Conservation (phyloP, 75 land plant species). For the Adiantum capillusveneris region DNA sequence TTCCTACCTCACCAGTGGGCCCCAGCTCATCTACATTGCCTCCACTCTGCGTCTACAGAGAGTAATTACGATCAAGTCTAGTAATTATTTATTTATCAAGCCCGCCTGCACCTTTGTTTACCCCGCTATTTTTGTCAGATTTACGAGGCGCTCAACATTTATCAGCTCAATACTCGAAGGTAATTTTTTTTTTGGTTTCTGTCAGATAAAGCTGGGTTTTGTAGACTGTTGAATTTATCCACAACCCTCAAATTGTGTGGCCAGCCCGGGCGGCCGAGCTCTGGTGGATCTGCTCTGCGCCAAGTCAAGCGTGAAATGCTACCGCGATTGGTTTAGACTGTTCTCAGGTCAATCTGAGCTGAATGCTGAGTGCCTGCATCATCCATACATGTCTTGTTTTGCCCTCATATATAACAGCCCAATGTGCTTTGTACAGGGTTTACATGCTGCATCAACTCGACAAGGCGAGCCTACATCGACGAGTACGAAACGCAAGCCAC, state of each 20-base stretch:
- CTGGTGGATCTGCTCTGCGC: slow-evolving; percentile 4
- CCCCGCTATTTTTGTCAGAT: neutral
- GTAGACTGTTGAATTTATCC: no score
- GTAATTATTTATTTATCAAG: no score
- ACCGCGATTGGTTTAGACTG: neutral
- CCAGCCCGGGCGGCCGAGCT: slow-evolving; percentile 1
- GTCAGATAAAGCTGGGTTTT: no score
- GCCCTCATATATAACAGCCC: no score
- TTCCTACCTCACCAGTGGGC: slow-evolving; percentile 68
- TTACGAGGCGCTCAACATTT: slow-evolving; percentile 1
- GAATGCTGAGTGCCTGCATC: no score
- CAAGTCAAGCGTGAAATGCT: slow-evolving; percentile 1
- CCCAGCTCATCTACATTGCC: slow-evolving; percentile 36
- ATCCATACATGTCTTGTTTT: no score
- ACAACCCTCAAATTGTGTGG: no score
- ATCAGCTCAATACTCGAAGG: neutral
- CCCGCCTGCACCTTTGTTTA: no score
- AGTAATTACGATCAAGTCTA: neutral
- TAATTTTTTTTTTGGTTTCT: neutral
- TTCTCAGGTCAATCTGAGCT: slow-evolving; percentile 3
- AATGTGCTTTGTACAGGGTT: slow-evolving; percentile 24
- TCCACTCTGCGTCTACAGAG: slow-evolving; percentile 14
- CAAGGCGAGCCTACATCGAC: slow-evolving; percentile 40
- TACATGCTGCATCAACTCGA: slow-evolving; percentile 67
- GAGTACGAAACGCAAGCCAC: slow-evolving; percentile 62